A percentile compares a stretch with the other conserved stretches of the same genome.
These are phyloP conservation scores for Elymus sibiricus DNA, from an alignment of 176 grass and related monocot genomes.

Conservation along the genomic window DNA sequence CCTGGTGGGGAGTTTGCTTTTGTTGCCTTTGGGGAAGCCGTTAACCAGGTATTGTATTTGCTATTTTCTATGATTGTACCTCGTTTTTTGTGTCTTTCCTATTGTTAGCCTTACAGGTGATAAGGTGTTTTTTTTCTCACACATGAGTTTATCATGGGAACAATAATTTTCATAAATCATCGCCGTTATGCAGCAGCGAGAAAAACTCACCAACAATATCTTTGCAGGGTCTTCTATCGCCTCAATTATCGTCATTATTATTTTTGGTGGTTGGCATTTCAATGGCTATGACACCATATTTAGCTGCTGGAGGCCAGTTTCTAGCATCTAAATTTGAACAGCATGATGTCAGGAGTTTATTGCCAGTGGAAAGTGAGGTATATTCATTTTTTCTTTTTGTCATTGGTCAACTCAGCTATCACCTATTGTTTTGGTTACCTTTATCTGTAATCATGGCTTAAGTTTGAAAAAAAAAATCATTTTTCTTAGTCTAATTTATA, in stretches of 20 bases:
- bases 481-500: constrained; percentile 11
- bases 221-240: constrained; percentile 85
- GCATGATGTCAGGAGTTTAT: constrained; percentile 95
- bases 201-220: constrained; percentile 20
- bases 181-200: neutral
- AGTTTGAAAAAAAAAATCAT: neutral
- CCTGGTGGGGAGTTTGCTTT: constrained; percentile 99
- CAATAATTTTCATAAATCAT: neutral
- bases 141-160: neutral
- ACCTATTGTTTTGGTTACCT: neutral
- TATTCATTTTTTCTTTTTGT: constrained; percentile 8
- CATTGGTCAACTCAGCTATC: neutral
- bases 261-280: constrained; percentile 98
- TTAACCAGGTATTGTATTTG: constrained; percentile 76
- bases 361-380: constrained; percentile 99
- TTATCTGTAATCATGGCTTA: neutral
- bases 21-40: constrained; percentile 98
- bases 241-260: constrained; percentile 81
- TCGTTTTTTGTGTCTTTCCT: constrained; percentile 13
- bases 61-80: constrained; percentile 9
- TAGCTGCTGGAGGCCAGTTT: constrained; percentile 91
- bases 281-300: constrained; percentile 94
- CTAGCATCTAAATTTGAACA: constrained; percentile 97
- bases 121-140: neutral
- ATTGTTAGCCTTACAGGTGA: constrained; percentile 1